These are phyloP conservation scores for Linum usitatissimum DNA, from an alignment of 345 rosid species.

Conservation along the genomic window DNA sequence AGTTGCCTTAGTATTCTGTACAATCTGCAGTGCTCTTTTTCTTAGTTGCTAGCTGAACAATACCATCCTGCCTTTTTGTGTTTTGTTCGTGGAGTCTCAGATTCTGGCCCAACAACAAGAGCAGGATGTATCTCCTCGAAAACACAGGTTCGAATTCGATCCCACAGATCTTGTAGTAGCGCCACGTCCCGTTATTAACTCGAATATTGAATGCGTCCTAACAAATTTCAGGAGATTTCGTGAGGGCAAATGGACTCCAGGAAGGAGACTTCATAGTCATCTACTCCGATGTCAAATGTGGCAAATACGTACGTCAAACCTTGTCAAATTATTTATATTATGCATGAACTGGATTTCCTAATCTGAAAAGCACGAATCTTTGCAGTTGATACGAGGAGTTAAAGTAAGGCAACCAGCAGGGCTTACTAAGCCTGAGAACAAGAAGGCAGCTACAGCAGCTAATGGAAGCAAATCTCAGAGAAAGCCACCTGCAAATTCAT, in stretches of 20 bases:
- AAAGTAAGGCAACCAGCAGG: constrained; percentile 69
- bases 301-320: constrained; percentile 55
- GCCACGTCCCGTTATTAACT: background rate
- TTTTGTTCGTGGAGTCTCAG: constrained; percentile 43
- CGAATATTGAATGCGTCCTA: background rate
- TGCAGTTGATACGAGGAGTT: constrained; percentile 89
- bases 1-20: too few species aligned
- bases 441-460: constrained; percentile 22
- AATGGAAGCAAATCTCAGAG: constrained; percentile 47
- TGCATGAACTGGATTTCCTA: background rate
- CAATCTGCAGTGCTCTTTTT: too few species aligned
- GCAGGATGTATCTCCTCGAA: constrained; percentile 99
- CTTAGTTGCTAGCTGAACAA: too few species aligned
- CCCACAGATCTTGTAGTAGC: too few species aligned
- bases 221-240: constrained; percentile 63
- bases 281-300: constrained; percentile 85
- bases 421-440: constrained; percentile 41
- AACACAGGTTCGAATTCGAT: constrained; percentile 52
- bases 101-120: constrained; percentile 99
- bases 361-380: background rate
- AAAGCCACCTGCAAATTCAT: constrained; percentile 32
- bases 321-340: too few species aligned
- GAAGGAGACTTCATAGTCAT: constrained; percentile 99
- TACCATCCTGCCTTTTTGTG: background rate
- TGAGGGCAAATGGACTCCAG: constrained; percentile 85